Base-by-base conservation (phyloP, 1,139 yeast species). In the Lodderomyces margitis region DNA sequence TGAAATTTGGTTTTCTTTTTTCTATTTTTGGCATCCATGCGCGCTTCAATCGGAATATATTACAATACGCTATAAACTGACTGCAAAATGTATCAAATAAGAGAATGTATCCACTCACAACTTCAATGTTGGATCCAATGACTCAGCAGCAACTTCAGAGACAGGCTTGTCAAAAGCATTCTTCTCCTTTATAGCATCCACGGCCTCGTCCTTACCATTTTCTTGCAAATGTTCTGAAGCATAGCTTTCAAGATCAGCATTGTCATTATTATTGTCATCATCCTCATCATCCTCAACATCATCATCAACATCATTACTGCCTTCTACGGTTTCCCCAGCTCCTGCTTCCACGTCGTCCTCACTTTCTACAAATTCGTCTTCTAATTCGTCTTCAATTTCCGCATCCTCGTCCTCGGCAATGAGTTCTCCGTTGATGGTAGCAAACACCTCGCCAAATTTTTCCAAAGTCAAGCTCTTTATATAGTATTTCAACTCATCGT, bases 81-180 rank as follows among this genome's bases (percentile, higher is more conserved):
- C 9, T 4, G 25, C 7, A 4, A 23, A n/a, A 23, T 6, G n/a
- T 9, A 5, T 23, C 25, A 23, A n/a, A n/a, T n/a, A n/a, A n/a
- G n/a, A n/a, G n/a, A n/a, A n/a, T n/a, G n/a, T n/a, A n/a, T n/a
- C n/a, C 32, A 28, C 32, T 34, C 30, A 44, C 21, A 43, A 56
- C 44, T 58, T 54, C 41, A 59, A 56, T 4, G 51, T 58, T 11
- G 63, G 63, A 43, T 59, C 63, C 43, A 58, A 48, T 21, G 38
- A 38, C 15, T 49, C 53, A 3, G 40, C 46, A 3, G 53, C 46
- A 14, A 55, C 48, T n/a, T 41, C 45, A 10, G 40, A 40, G 10
- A 38, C 43, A 3, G 37, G 37, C 6, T 39, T 45, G 35, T 40
- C 44, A 4, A 42, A 43, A 6, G 52, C 58, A 10, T 20, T 32